Evolutionary conservation across 2,329 filamentous ascomycete genomes (phyloP).

Genomic region (Microdochium paspali): DNA sequence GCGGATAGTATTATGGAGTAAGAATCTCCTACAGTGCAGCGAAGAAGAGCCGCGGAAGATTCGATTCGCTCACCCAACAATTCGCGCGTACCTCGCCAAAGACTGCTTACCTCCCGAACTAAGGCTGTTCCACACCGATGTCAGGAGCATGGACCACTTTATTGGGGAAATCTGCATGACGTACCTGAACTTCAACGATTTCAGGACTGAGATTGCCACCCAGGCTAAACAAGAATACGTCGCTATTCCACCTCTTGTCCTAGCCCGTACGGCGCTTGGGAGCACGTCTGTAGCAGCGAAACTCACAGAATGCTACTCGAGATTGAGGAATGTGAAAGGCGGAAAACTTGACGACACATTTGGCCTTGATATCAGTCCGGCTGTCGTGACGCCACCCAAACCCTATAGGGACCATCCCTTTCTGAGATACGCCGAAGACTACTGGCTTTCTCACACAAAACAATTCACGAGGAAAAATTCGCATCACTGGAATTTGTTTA

Average conservation of each 20-base stretch:
- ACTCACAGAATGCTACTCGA: not conserved
- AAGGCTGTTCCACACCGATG: slow-evolving; percentile 12
- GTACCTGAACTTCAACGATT: slow-evolving; percentile 28
- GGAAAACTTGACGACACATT: not conserved
- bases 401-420: slow-evolving; percentile 1
- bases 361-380: not conserved
- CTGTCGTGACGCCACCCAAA: not conserved
- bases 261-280: not conserved
- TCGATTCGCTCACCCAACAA: slow-evolving; percentile 11
- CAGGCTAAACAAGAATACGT: not conserved
- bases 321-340: not conserved
- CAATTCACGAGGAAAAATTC: slow-evolving; percentile 3
- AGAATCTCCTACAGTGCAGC: slow-evolving; percentile 8
- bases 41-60: slow-evolving; percentile 8
- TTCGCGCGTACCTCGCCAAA: slow-evolving; percentile 18
- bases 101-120: slow-evolving; percentile 1
- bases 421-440: slow-evolving; percentile 5
- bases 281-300: not conserved
- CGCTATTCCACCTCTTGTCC: not conserved
- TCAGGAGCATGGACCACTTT: slow-evolving; percentile 14
- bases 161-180: slow-evolving; percentile 26
- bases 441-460: slow-evolving; percentile 7
- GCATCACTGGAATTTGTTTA: slow-evolving; percentile 2
- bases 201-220: slow-evolving; percentile 24
- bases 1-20: slow-evolving; percentile 6